Percentiles rank a stretch among this genome's conserved stretches.
phyloP scores from a whole-genome alignment of 2,329 filamentous ascomycete genomes.

The Colletotrichum lupini region DNA sequence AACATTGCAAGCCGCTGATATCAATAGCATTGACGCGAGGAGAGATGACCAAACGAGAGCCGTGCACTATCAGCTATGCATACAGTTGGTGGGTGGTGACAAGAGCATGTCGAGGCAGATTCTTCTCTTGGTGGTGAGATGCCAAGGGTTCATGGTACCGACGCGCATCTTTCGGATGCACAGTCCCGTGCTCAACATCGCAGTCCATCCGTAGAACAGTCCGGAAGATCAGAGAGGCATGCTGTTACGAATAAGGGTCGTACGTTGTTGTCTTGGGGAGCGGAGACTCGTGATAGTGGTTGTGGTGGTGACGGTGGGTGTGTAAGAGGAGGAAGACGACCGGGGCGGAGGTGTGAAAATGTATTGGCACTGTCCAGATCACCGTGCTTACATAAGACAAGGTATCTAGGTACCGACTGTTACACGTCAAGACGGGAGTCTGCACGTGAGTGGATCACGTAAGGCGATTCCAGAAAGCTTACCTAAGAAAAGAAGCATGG shows the following conservation, averaged over 20 bases:
- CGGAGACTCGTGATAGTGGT: neutral
- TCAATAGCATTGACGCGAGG: neutral
- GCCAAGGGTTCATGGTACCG: neutral
- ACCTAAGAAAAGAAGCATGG: neutral
- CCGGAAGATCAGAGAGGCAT: neutral
- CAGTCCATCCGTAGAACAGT: too few species aligned
- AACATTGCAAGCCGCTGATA: neutral
- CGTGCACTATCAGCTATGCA: neutral
- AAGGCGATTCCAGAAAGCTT: neutral
- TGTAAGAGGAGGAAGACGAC: neutral
- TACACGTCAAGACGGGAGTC: neutral
- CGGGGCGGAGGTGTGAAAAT: neutral
- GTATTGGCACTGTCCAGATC: rapidly evolving
- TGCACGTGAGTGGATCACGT: conserved; percentile 6
- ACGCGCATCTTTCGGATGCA: too few species aligned
- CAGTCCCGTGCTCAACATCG: too few species aligned
- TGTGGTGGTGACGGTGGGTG: neutral
- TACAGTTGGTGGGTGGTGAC: neutral
- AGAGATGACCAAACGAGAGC: neutral
- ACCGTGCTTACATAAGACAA: conserved; percentile 5
- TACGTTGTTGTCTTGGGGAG: neutral
- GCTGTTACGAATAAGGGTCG: neutral
- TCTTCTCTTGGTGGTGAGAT: neutral
- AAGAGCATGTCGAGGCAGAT: neutral
- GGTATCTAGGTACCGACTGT: too few species aligned